Conservation (phyloP, 495 filamentous ascomycete species). For the Hypoxylon crocopeplum region DNA sequence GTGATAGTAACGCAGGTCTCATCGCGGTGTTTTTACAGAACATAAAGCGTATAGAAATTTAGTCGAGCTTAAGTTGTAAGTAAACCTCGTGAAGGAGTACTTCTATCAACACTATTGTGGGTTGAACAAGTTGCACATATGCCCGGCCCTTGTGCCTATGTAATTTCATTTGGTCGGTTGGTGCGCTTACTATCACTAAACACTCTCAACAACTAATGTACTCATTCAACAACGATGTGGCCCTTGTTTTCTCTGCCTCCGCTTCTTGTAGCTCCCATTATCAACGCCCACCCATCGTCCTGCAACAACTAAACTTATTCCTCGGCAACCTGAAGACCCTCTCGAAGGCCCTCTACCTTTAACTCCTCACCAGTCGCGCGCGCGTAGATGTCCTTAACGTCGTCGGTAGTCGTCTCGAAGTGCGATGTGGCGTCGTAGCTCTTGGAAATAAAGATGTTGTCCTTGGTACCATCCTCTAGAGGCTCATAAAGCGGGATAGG, state of each 20-base stretch:
- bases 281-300: neutral
- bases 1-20: too few relatives aligned
- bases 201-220: neutral
- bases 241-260: neutral
- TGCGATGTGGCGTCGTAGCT: slow-evolving; percentile 98
- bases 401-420: slow-evolving; percentile 90
- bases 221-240: neutral
- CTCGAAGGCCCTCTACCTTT: slow-evolving; percentile 65
- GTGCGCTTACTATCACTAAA: neutral
- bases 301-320: slow-evolving; percentile 41
- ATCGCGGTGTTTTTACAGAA: too few relatives aligned
- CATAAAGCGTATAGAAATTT: too few relatives aligned
- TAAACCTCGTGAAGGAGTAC: neutral
- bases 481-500: slow-evolving; percentile 95
- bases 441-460: slow-evolving; percentile 97
- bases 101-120: slow-evolving; percentile 13
- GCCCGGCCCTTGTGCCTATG: neutral
- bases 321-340: slow-evolving; percentile 62
- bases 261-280: neutral
- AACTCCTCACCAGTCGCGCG: slow-evolving; percentile 89
- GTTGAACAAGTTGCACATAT: slow-evolving; percentile 5
- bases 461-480: slow-evolving; percentile 80
- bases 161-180: neutral
- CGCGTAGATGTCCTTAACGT: slow-evolving; percentile 92
- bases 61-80: neutral